Evolutionary conservation across 2,329 filamentous ascomycete genomes (phyloP).

Genomic region (Sphaerulina populicola): DNA sequence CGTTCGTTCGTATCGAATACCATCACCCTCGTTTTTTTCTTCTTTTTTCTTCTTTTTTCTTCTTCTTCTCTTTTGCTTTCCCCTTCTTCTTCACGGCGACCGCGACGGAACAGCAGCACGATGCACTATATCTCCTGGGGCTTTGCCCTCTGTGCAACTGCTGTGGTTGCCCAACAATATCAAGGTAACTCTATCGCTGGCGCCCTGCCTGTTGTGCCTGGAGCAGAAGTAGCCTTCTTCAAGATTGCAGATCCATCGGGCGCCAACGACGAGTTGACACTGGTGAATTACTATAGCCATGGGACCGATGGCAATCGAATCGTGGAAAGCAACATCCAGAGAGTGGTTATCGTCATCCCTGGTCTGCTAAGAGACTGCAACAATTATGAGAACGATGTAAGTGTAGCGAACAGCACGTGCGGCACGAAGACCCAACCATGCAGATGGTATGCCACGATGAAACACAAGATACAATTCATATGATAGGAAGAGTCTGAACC

Average conservation of each 20-base stretch:
- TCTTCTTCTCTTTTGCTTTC: no score
- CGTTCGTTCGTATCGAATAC: background rate
- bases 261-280: slow-evolving; percentile 23
- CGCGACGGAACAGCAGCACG: background rate
- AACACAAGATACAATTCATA: background rate
- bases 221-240: slow-evolving; percentile 29
- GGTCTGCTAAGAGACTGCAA: slow-evolving; percentile 26
- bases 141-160: background rate
- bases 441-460: background rate
- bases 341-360: slow-evolving; percentile 29
- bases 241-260: slow-evolving; percentile 26
- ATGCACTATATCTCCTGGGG: slow-evolving; percentile 4
- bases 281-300: slow-evolving; percentile 30
- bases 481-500: slow-evolving; percentile 18
- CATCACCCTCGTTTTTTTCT: slow-evolving; percentile 7
- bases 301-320: slow-evolving; percentile 21
- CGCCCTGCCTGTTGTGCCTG: slow-evolving; percentile 17
- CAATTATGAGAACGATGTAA: slow-evolving; percentile 23
- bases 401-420: background rate
- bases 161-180: slow-evolving; percentile 23
- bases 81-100: background rate
- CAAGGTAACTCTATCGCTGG: slow-evolving; percentile 22
- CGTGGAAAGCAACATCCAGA: slow-evolving; percentile 23
- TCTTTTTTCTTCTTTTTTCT: no score
- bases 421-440: background rate